Conservation (phyloP, 2,329 filamentous ascomycete genomes). For the Colletotrichum orbiculare region DNA sequence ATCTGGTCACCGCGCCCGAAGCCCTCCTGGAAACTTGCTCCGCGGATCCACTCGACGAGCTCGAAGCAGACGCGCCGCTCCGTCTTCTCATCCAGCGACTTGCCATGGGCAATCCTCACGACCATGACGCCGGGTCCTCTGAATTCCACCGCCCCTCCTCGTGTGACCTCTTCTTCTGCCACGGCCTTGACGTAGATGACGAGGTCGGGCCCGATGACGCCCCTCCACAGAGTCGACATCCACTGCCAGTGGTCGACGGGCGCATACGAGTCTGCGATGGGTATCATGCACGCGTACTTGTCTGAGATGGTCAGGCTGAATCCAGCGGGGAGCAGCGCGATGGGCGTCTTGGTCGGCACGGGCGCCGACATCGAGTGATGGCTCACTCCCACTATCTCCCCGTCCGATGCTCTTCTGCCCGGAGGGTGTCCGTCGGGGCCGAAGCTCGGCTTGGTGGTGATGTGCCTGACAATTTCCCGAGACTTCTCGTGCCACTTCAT, state of each 20-base stretch:
- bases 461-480: constrained; percentile 71
- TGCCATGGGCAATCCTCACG: constrained; percentile 57
- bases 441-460: constrained; percentile 47
- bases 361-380: constrained; percentile 18
- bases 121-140: constrained; percentile 65
- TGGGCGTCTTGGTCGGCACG: constrained; percentile 60
- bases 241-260: constrained; percentile 96
- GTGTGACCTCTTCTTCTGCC: constrained; percentile 49
- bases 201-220: constrained; percentile 83
- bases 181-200: constrained; percentile 72
- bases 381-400: constrained; percentile 19
- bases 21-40: constrained; percentile 53
- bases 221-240: constrained; percentile 94
- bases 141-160: constrained; percentile 65
- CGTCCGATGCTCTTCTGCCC: constrained; percentile 31
- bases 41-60: constrained; percentile 81
- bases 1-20: constrained; percentile 28
- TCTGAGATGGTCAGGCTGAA: constrained; percentile 86
- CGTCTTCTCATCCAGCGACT: constrained; percentile 72
- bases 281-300: constrained; percentile 76
- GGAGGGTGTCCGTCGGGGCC: constrained; percentile 17
- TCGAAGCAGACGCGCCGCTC: constrained; percentile 86
- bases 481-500: constrained; percentile 81
- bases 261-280: constrained; percentile 81
- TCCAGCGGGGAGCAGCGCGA: constrained; percentile 80